These are phyloP conservation scores for Chrysanthemum seticuspe DNA, from an alignment of 129 eudicot genomes.

Conservation along the genomic window DNA sequence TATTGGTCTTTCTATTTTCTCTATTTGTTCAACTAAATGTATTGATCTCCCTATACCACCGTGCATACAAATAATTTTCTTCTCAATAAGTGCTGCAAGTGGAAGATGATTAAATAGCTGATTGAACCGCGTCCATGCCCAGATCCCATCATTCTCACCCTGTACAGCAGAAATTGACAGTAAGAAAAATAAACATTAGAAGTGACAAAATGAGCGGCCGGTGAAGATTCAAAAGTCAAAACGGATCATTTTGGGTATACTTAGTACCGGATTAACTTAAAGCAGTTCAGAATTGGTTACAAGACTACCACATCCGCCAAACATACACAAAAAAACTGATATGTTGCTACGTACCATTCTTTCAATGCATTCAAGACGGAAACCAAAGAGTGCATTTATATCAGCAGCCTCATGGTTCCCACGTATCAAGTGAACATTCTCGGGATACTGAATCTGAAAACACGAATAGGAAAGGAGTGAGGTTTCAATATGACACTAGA, in stretches of 20 bases:
- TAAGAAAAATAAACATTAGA: background rate
- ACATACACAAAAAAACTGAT: background rate
- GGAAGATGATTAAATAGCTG: slow-evolving; percentile 95
- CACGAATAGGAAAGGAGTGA: background rate
- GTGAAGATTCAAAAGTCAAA: background rate
- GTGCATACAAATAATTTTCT: slow-evolving; percentile 93
- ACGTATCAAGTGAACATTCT: slow-evolving; percentile 94
- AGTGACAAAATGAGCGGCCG: slow-evolving; percentile 2
- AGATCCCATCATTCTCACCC: slow-evolving; percentile 99
- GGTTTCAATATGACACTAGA: slow-evolving; percentile 6
- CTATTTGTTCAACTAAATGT: slow-evolving; percentile 94
- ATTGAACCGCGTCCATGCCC: slow-evolving; percentile 99
- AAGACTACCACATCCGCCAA: background rate
- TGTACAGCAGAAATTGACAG: slow-evolving; percentile 22
- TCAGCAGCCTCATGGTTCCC: slow-evolving; percentile 99
- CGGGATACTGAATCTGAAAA: slow-evolving; percentile 89
- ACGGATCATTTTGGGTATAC: background rate
- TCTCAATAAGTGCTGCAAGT: slow-evolving; percentile 93
- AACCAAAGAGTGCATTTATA: slow-evolving; percentile 96
- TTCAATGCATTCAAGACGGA: slow-evolving; percentile 97
- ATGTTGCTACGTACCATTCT: slow-evolving; percentile 68
- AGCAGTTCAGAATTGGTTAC: background rate
- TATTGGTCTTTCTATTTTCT: slow-evolving; percentile 94
- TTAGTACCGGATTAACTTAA: background rate
- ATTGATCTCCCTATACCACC: slow-evolving; percentile 99